Evolutionary conservation across 495 filamentous ascomycete species (phyloP), one percentile per base, ranked within the genome.

Genomic region (Darksidea phi): DNA sequence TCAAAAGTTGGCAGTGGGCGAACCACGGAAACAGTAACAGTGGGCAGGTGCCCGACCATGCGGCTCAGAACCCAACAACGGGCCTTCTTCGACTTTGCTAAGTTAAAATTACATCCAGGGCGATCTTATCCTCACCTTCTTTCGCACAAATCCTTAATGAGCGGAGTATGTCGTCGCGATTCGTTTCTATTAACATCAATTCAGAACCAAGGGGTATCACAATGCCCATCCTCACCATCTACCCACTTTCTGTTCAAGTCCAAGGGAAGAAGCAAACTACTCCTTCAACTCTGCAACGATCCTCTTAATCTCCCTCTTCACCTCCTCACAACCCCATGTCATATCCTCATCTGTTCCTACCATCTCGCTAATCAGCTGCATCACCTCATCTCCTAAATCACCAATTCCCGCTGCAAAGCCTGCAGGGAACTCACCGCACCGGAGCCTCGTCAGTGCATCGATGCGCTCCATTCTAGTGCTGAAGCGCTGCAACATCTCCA

Each of bases 401-500:
- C 60, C 60, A 10, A 64, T 18, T 0, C 12, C 8, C 13, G 53
- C 25, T 15, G 20, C 58, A 48, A 69, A 69, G 11, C 28, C 49
- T 1, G 26, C 36, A 4, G 67, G 62, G 38, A 69, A 55, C 13
- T 52, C 38, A 15, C 58, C 63, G 1, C 23, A 7, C 6, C 58
- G 53, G 0, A 69, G 21, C 1, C 17, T 6, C 10, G 23, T 52
- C 11, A 69, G 58, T 6, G 59, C 48, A 45, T 62, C 28, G 21
- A 34, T 18, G 7, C 67, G 20, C 42, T 70, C 67, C 63, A 60
- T 67, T 13, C 67, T 57, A 0, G 76, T 78, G 6, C 42, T 54
- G 52, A 74, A 77, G 42, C 38, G 54, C 18, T 52, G 66, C 20
- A 74, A 34, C 25, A 77, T 55, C 66, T 78, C 76, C 43, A 76